These are phyloP conservation scores for Calonectria montana DNA, from an alignment of 2,329 filamentous ascomycete species.

Conservation along the genomic window DNA sequence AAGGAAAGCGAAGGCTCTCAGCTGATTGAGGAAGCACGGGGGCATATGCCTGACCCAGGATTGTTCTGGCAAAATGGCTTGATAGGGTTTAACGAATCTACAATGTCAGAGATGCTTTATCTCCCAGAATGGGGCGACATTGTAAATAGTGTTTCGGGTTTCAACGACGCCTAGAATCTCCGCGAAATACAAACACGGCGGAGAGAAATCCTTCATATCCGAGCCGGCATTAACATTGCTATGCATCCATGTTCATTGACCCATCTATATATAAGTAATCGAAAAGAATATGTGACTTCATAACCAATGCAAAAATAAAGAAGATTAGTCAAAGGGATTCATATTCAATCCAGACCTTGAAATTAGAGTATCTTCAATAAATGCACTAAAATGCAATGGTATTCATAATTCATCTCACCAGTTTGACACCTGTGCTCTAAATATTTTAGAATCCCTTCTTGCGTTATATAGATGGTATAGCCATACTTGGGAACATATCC, in stretches of 20 bases:
- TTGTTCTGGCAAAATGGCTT: neutral
- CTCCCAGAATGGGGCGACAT: slow-evolving; percentile 8
- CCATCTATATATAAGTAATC: neutral
- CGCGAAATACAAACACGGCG: neutral
- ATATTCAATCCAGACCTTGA: neutral
- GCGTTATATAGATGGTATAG: too few species aligned
- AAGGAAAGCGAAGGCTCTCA: neutral
- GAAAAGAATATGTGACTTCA: neutral
- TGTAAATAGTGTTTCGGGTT: neutral
- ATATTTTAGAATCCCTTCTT: too few species aligned
- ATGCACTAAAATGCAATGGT: neutral
- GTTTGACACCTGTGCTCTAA: too few species aligned
- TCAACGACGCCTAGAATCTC: neutral
- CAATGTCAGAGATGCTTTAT: slow-evolving; percentile 5
- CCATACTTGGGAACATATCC: neutral
- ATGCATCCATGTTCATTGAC: neutral
- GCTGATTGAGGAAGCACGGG: neutral
- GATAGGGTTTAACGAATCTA: neutral
- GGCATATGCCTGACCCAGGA: neutral
- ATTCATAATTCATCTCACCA: too few species aligned
- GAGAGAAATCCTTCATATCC: neutral
- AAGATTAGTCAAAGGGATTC: neutral
- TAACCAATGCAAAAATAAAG: neutral
- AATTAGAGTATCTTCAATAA: neutral
- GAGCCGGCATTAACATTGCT: neutral